These are phyloP conservation scores for Fraxinus floribunda DNA, from an alignment of 305 asterid genomes.

Conservation along the genomic window DNA sequence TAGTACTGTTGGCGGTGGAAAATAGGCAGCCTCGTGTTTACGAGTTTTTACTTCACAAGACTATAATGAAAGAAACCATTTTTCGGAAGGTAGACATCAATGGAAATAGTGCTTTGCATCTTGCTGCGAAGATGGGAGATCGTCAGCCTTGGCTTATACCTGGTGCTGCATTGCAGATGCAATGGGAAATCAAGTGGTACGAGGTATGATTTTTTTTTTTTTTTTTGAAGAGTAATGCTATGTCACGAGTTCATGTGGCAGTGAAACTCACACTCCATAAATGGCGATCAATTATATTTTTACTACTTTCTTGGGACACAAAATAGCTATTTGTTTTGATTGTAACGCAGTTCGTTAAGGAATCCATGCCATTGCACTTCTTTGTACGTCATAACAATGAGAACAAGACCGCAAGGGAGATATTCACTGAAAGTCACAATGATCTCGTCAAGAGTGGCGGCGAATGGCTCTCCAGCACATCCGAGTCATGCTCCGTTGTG, in stretches of 20 bases:
- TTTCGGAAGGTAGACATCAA: slow-evolving; percentile 10
- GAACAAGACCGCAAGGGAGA: not conserved
- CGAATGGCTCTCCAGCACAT: slow-evolving; percentile 12
- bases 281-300: not conserved
- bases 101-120: slow-evolving; percentile 33
- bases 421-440: not conserved
- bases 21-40: slow-evolving; percentile 27
- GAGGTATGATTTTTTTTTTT: slow-evolving; percentile 21
- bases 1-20: slow-evolving; percentile 29
- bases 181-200: slow-evolving; percentile 37
- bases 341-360: slow-evolving; percentile 13
- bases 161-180: not conserved
- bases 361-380: slow-evolving; percentile 3
- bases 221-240: too few species aligned
- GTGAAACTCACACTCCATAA: not conserved
- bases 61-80: slow-evolving; percentile 11
- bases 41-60: not conserved
- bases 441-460: not conserved
- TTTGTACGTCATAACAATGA: slow-evolving; percentile 12
- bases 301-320: not conserved
- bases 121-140: slow-evolving; percentile 30
- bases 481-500: slow-evolving; percentile 31
- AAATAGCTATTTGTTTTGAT: not conserved
- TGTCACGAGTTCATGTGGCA: not conserved
- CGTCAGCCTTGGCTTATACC: slow-evolving; percentile 11